Base-by-base conservation (phyloP, 331 rosid genomes). In the Acacia pycnantha region DNA sequence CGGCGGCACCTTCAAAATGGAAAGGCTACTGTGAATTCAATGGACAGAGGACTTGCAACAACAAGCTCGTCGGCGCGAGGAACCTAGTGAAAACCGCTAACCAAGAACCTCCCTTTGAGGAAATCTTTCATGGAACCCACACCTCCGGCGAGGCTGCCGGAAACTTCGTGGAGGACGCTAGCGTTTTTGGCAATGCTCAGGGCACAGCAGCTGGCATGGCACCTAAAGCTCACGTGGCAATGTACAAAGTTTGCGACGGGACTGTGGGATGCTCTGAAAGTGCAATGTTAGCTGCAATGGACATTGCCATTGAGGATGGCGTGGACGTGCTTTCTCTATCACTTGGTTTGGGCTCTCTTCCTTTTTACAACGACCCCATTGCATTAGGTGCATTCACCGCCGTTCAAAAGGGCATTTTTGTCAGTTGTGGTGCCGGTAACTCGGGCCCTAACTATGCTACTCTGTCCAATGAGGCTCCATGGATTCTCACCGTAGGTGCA, bases 401-500 rank as follows among this genome's bases (percentile, higher is more conserved):
- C 2, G 81, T 67, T 18, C 89, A 89, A 15, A 86, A 64, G 15
- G 98, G 98, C 3, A 80, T 92, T 33, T 88, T 94, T 18, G 96
- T 92, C 0, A 91, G 94, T 51, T 90, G 93, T 48, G 92, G 96
- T 0, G 96, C 97, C 0, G 96, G 87, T 16, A 94, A 94, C 33
- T 0, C 18, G 0, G 98, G 98, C 10, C 97, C 98, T 41, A 33
- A 0, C 0, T 69, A 90, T 1, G 67, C 71, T 68, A 68, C 90
- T 31, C 41, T 91, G 26, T 84, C 92, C 5, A 94, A 94, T 7
- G 93, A 89, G 56, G 97, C 96, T 5, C 98, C 98, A 0, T 92
- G 97, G 97, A 84, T 91, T 73, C 93, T 94, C 72, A 92, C 94
- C 0, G 97, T 94, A 1, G 98, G 94, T 70, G 97, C 97, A 14